Base-by-base conservation (phyloP, 129 eudicot species). In the Artemisia tridentata region DNA sequence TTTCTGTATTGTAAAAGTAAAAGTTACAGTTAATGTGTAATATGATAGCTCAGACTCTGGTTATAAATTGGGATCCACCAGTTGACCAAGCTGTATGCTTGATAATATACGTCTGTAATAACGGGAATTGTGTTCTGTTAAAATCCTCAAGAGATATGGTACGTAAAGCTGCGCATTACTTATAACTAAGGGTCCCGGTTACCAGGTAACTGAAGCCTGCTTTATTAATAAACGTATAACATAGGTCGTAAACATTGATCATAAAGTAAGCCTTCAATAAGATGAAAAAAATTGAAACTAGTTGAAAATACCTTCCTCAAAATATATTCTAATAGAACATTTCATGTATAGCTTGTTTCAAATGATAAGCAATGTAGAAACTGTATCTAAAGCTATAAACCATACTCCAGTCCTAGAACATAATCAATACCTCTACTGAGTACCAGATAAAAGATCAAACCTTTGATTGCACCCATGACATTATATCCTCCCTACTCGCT, bases 381-480 rank as follows among this genome's bases (percentile, higher is more conserved):
- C 81, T 25, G 67, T 50, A 78, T 78, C 81, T 71, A 80, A 80
- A 69, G 71, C 80, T 69, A 56, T 74, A 69, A 53, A 69, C 17
- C 63, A 79, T 45, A 55, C 67, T 70, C 82, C 25, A 77, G 54
- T 70, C 72, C 68, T 65, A 74, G 48, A 57, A 74, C 50, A 63
- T 69, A 63, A 74, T 16, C 19, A 25, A 65, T 47, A 64, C 68
- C 12, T 45, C 72, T 72, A 77, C 55, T 74, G 51, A 43, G 47
- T 63, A 68, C 65, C 69, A 54, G 80, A 38, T 43, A 23, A 72
- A 69, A 77, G 53, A 57, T 76, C 53, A 38, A 67, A 52, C 80
- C 67, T 71, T 79, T n/a, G 92, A 84, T 68, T 76, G 88, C 71
- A 77, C 81, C 92, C 92, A 86, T 11, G 81, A 84, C 72, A 84